A percentile compares a stretch with the other conserved stretches of the same genome.
phyloP scores from a whole-genome alignment of 495 filamentous ascomycete species.

The Neurospora africana region DNA sequence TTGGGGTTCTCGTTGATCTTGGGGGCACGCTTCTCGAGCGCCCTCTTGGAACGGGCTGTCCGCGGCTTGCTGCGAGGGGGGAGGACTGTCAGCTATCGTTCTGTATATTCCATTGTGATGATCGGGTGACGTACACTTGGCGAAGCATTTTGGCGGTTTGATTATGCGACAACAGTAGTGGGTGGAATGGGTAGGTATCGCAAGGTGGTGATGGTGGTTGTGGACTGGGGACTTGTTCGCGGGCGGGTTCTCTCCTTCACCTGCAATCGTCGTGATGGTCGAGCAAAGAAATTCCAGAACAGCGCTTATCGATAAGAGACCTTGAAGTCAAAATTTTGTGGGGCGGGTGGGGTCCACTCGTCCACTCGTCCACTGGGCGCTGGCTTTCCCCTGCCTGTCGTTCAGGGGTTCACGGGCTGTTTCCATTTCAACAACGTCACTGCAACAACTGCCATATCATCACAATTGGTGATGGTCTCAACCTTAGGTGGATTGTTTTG shows the following conservation, averaged over 20 bases:
- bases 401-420: neutral
- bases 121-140: conserved; percentile 16
- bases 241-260: neutral
- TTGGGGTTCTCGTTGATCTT: conserved; percentile 82
- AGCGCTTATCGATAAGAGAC: conserved; percentile 10
- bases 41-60: conserved; percentile 87
- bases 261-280: neutral
- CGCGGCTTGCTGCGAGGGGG: conserved; percentile 62
- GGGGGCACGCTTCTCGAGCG: conserved; percentile 82
- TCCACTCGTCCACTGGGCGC: neutral
- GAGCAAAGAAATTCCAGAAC: conserved; percentile 12
- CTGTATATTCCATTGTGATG: neutral
- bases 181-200: neutral
- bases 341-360: neutral
- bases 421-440: neutral
- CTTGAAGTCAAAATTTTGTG: neutral
- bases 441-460: neutral
- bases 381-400: neutral
- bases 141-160: conserved; percentile 20
- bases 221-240: neutral
- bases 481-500: neutral
- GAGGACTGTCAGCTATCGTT: neutral
- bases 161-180: neutral
- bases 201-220: neutral
- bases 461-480: neutral